Evolutionary conservation across 768 basidiomycete species (phyloP).

Genomic region (Dioszegia hungarica): DNA sequence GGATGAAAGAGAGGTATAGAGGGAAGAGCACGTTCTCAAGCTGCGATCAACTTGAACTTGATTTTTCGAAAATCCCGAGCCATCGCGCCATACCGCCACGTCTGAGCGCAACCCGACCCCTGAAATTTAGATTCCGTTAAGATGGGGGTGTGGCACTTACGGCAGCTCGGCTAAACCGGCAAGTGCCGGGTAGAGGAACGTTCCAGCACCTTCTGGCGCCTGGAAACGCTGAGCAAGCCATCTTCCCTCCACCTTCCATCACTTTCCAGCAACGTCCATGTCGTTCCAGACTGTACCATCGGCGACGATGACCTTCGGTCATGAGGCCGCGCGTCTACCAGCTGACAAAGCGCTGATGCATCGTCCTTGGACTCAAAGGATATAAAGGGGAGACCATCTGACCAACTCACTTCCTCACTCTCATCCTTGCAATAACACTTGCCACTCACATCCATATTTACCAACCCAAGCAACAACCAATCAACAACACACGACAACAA

Average conservation of each 20-base stretch:
- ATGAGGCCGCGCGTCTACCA: not conserved
- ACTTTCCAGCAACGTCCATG: not conserved
- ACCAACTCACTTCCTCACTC: not conserved
- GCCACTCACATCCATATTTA: not conserved
- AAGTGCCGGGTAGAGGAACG: too few species aligned
- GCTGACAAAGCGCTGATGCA: not conserved
- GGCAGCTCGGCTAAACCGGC: too few species aligned
- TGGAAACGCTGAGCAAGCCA: not conserved
- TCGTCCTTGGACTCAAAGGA: not conserved
- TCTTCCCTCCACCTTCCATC: not conserved
- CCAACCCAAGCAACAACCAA: not conserved
- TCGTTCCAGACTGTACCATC: not conserved
- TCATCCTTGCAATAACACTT: not conserved
- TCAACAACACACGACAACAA: not conserved
- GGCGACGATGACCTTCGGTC: not conserved
- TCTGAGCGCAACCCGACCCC: too few species aligned
- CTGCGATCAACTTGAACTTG: too few species aligned
- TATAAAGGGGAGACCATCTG: constrained; percentile 3
- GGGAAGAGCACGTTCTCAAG: constrained; percentile 1
- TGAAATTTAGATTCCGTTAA: too few species aligned
- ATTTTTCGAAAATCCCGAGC: too few species aligned
- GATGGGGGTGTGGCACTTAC: too few species aligned
- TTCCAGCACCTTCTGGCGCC: too few species aligned
- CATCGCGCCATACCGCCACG: too few species aligned
- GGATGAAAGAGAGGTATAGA: constrained; percentile 19